Evolutionary conservation across 441 rosid genomes (phyloP).

Genomic region (Erodium moschatum): DNA sequence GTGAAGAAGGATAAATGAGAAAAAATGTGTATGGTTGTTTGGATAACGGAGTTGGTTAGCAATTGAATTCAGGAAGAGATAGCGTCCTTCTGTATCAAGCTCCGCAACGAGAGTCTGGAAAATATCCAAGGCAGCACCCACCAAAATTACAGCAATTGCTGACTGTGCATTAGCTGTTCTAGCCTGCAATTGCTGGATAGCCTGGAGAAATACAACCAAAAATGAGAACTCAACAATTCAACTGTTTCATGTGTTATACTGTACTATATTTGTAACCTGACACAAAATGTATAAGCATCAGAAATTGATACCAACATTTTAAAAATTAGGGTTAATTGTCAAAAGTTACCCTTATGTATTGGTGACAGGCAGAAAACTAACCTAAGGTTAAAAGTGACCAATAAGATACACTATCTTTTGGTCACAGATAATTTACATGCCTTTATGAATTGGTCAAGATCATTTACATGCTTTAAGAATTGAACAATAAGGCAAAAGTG

Average conservation of each 20-base stretch:
- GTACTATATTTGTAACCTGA: not conserved
- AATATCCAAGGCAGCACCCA: constrained; percentile 72
- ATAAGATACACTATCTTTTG: no score
- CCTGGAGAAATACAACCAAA: constrained; percentile 30
- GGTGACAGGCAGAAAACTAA: no score
- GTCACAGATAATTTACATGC: no score
- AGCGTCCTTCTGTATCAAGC: constrained; percentile 83
- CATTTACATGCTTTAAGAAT: no score
- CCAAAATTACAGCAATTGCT: constrained; percentile 38
- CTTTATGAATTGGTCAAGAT: no score
- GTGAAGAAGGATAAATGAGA: constrained; percentile 80
- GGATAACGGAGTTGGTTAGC: constrained; percentile 98
- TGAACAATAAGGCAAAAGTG: no score
- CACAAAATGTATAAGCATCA: not conserved
- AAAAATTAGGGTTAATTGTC: not conserved
- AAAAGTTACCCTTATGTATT: no score
- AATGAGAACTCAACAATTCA: not conserved
- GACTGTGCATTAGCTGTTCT: constrained; percentile 66
- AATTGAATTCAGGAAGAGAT: constrained; percentile 82
- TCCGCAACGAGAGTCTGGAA: constrained; percentile 56
- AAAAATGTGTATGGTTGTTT: constrained; percentile 94
- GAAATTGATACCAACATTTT: not conserved
- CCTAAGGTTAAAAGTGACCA: no score
- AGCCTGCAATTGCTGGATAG: constrained; percentile 69
- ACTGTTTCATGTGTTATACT: not conserved